phyloP scores from a whole-genome alignment of 495 filamentous ascomycete species.

The Aspergillus avenaceus region DNA sequence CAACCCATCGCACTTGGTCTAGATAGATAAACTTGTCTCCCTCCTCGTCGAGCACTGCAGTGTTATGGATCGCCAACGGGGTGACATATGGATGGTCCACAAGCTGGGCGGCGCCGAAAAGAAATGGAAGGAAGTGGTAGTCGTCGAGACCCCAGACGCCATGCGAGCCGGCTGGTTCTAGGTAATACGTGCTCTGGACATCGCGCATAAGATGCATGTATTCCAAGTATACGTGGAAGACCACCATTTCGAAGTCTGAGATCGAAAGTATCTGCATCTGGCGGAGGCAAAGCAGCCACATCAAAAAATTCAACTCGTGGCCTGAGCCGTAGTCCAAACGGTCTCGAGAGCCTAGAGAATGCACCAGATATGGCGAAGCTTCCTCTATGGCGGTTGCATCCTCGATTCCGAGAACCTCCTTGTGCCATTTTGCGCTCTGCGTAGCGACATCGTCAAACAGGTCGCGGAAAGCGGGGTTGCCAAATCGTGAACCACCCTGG shows the following conservation, averaged over 20 bases:
- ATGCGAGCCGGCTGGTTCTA: slow-evolving; percentile 93
- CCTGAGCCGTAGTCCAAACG: slow-evolving; percentile 98
- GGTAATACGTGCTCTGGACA: slow-evolving; percentile 85
- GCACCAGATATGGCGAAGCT: slow-evolving; percentile 70
- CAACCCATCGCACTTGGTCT: slow-evolving; percentile 88
- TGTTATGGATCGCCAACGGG: slow-evolving; percentile 81
- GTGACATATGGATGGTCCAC: slow-evolving; percentile 83
- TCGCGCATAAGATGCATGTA: slow-evolving; percentile 79
- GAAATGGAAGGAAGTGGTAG: slow-evolving; percentile 94
- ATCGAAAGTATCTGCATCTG: slow-evolving; percentile 64
- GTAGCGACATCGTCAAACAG: slow-evolving; percentile 72
- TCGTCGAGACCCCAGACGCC: slow-evolving; percentile 97
- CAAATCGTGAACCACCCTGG: slow-evolving; percentile 84
- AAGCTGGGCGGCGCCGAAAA: slow-evolving; percentile 92
- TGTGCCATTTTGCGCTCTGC: slow-evolving; percentile 38
- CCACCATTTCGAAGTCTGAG: slow-evolving; percentile 65
- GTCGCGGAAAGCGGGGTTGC: slow-evolving; percentile 83
- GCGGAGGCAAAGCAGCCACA: slow-evolving; percentile 88
- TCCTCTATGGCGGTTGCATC: slow-evolving; percentile 59
- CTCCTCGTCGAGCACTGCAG: slow-evolving; percentile 80
- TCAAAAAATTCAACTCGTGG: slow-evolving; percentile 93
- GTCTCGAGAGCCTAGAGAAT: slow-evolving; percentile 78
- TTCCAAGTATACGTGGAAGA: slow-evolving; percentile 71
- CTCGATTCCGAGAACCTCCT: slow-evolving; percentile 46
- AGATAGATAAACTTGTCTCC: slow-evolving; percentile 81